These are phyloP conservation scores for Hypocreales sp. DNA, from an alignment of 2,329 filamentous ascomycete genomes.

Conservation along the genomic window DNA sequence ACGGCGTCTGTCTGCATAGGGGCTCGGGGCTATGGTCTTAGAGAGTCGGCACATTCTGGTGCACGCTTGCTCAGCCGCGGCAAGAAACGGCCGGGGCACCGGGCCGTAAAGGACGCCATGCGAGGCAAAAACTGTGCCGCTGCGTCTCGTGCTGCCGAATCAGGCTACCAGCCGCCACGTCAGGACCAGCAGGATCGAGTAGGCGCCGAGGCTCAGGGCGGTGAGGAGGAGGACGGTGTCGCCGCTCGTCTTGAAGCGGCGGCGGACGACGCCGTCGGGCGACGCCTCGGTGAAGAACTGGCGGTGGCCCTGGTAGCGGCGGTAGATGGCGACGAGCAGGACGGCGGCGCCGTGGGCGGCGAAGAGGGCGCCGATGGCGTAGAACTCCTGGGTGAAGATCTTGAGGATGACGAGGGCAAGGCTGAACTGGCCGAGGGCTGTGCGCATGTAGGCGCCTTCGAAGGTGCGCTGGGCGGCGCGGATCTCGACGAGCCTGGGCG, in stretches of 20 bases:
- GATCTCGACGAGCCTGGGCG: slow-evolving; percentile 64
- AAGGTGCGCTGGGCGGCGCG: slow-evolving; percentile 92
- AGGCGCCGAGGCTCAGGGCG: slow-evolving; percentile 38
- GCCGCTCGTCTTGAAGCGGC: slow-evolving; percentile 47
- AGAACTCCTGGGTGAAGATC: slow-evolving; percentile 95
- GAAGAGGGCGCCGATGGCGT: slow-evolving; percentile 90
- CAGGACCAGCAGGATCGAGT: slow-evolving; percentile 39
- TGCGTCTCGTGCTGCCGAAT: no score
- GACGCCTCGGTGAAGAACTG: slow-evolving; percentile 62
- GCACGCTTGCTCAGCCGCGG: background rate
- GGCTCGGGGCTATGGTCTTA: background rate
- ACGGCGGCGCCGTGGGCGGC: slow-evolving; percentile 81
- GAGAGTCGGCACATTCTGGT: background rate
- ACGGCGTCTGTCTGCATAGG: no score
- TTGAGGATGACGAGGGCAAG: slow-evolving; percentile 82
- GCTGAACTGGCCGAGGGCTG: slow-evolving; percentile 84
- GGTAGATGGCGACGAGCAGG: slow-evolving; percentile 67
- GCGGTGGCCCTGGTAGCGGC: slow-evolving; percentile 79
- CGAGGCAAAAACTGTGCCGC: no score
- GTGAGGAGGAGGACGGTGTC: slow-evolving; percentile 46
- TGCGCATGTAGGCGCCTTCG: slow-evolving; percentile 92
- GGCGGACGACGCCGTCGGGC: slow-evolving; percentile 18
- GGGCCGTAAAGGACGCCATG: background rate
- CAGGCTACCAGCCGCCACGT: slow-evolving; percentile 28
- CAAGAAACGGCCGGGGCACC: no score